Base-by-base conservation (phyloP, 2,329 filamentous ascomycete species). In the Xylariales sp. region DNA sequence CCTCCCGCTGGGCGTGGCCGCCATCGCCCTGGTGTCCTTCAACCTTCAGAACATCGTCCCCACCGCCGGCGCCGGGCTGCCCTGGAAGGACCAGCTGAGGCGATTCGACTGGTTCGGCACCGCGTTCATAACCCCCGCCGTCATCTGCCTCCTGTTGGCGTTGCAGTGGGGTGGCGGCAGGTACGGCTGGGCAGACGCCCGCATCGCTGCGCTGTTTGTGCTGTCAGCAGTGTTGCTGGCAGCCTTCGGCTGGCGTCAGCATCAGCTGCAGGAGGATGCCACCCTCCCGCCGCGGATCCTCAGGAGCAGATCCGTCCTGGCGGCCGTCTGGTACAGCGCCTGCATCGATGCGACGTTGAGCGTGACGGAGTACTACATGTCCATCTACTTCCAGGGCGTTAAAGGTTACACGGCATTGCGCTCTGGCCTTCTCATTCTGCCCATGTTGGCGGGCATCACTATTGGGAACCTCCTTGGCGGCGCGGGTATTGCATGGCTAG, bases 331-430 rank as follows among this genome's bases (percentile, higher is more conserved):
- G 41, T 43, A 36, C 25, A 33, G 16, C 29, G 32, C 33, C 12
- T 43, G 41, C 28, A 32, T 36, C 10, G 33, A 43, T 24, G 29
- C 18, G 12, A 40, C 37, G 15, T 33, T 43, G 24, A 33, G 32
- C 32, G 41, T 43, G 25, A 43, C 41, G 15, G 41, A 43, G 38
- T 43, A 40, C 27, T 43, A 36, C 21, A 36, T 43, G 19, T 30
- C 41, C 29, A 37, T 43, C n/a, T 43, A 37, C 17, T 43, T 40
- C 32, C 36, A 43, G 28, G 37, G 37, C 7, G 37, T 40, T 5
- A 25, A 19, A 30, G 37, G 37, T 3, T 30, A 31, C 19, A 40
- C 25, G n/a, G 27, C 38, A 12, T 36, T 28, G 15, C 38, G 24
- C 11, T 37, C 32, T 13, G 38, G 30, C 12, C 14, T 40, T 5